These are phyloP conservation scores for Polygonum aviculare DNA, from an alignment of 148 eudicot genomes.

Conservation along the genomic window DNA sequence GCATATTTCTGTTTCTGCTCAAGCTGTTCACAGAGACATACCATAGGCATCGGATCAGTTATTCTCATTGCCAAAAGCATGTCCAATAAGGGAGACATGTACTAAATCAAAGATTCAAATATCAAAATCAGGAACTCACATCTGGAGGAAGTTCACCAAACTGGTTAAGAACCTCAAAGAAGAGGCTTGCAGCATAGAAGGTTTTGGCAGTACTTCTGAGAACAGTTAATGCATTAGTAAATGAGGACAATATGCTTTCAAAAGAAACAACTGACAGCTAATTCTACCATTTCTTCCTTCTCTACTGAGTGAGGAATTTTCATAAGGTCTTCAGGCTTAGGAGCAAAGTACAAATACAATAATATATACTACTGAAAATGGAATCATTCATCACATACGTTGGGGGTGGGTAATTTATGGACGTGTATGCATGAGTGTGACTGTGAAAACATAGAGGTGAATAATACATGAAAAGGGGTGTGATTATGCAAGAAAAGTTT, in stretches of 20 bases:
- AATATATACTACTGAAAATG: neutral
- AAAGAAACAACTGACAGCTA: neutral
- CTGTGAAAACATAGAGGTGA: neutral
- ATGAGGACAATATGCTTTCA: neutral
- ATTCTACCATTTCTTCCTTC: neutral
- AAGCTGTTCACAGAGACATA: conserved; percentile 36
- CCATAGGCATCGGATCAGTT: neutral
- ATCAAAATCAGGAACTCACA: conserved; percentile 38
- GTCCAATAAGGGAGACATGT: neutral
- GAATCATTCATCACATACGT: neutral
- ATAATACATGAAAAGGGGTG: neutral
- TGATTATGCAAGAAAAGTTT: neutral
- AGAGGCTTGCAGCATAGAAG: conserved; percentile 95
- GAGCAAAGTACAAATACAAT: neutral
- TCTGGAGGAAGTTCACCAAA: conserved; percentile 80
- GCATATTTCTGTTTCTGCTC: conserved; percentile 99
- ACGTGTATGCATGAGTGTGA: neutral
- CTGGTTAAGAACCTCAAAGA: conserved; percentile 92
- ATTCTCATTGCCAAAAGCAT: neutral
- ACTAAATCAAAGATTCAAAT: neutral
- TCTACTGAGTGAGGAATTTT: neutral
- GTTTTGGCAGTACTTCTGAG: conserved; percentile 87
- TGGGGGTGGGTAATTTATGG: neutral
- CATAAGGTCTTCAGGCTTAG: neutral
- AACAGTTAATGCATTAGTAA: conserved; percentile 17